Evolutionary conservation across 2,329 filamentous ascomycete species (phyloP).

Genomic region (Colletotrichum gigasporum): DNA sequence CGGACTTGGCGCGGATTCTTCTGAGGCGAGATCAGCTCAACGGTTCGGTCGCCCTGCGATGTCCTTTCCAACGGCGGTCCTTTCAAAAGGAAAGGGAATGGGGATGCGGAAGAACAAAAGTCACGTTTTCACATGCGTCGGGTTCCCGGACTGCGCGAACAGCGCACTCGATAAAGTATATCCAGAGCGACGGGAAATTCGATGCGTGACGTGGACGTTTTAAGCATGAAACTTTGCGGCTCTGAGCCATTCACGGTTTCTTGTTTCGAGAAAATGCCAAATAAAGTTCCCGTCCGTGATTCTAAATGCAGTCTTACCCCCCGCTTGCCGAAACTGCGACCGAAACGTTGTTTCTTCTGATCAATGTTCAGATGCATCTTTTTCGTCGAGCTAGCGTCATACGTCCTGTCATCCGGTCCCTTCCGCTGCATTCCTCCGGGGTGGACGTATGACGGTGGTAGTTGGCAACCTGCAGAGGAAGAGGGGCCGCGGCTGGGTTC

Average conservation of each 20-base stretch:
- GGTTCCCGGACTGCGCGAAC: conserved; percentile 5
- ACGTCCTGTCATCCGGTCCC: conserved; percentile 7
- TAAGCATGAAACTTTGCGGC: conserved; percentile 20
- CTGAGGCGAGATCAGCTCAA: background rate
- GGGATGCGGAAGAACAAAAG: too few species aligned
- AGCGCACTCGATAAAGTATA: background rate
- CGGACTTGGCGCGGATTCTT: too few species aligned
- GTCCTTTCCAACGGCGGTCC: background rate
- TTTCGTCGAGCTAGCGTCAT: background rate
- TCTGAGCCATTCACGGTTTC: conserved; percentile 22
- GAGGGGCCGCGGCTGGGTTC: too few species aligned
- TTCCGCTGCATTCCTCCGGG: background rate
- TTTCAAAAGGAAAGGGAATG: background rate
- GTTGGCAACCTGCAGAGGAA: too few species aligned
- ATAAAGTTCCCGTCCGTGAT: conserved; percentile 16
- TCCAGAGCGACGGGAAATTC: too few species aligned
- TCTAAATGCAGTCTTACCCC: background rate
- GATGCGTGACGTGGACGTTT: conserved; percentile 17
- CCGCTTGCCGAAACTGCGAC: conserved; percentile 13
- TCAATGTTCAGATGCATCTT: background rate
- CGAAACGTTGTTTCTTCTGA: conserved; percentile 8
- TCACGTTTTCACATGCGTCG: too few species aligned
- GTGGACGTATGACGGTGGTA: too few species aligned
- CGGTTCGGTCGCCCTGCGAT: background rate
- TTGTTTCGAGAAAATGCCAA: conserved; percentile 1